Evolutionary conservation across 371 early-diverging fungal genomes (phyloP).

Genomic region (Mucor plumbeus): DNA sequence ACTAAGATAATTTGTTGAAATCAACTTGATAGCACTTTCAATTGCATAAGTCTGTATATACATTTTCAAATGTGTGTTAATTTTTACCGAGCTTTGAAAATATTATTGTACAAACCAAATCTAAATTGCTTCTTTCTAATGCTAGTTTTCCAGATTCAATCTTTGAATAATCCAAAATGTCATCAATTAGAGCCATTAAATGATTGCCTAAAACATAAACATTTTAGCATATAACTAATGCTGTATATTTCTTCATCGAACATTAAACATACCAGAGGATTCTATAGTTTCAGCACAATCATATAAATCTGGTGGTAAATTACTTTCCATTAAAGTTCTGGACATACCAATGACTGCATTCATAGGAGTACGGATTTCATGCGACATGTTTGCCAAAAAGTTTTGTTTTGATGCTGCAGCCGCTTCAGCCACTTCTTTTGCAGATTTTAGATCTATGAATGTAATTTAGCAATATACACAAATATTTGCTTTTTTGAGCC

Average conservation of each 20-base stretch:
- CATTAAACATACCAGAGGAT: constrained; percentile 17
- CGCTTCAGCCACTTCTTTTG: constrained; percentile 60
- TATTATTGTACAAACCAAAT: constrained; percentile 12
- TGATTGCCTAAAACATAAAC: constrained; percentile 19
- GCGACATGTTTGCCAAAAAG: constrained; percentile 68
- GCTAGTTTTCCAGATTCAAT: constrained; percentile 51
- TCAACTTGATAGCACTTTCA: constrained; percentile 28
- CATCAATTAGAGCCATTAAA: constrained; percentile 35
- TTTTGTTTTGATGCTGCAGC: constrained; percentile 59
- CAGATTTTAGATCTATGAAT: constrained; percentile 46
- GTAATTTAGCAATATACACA: not conserved
- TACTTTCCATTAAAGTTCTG: constrained; percentile 54
- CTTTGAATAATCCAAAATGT: constrained; percentile 58
- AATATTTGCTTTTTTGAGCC: accelerated
- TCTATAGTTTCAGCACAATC: constrained; percentile 57
- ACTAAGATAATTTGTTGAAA: constrained; percentile 23
- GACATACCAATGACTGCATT: constrained; percentile 68
- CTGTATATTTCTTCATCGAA: too few species aligned
- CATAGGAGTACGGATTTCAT: constrained; percentile 61
- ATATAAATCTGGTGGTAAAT: constrained; percentile 53
- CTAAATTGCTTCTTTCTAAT: constrained; percentile 35
- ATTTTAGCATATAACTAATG: constrained; percentile 27
- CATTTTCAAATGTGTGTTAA: too few species aligned
- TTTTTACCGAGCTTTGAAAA: not conserved
- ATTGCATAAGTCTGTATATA: constrained; percentile 12